Base-by-base conservation (phyloP, 2,329 filamentous ascomycete species). In the Thermochaetoides dissita region DNA sequence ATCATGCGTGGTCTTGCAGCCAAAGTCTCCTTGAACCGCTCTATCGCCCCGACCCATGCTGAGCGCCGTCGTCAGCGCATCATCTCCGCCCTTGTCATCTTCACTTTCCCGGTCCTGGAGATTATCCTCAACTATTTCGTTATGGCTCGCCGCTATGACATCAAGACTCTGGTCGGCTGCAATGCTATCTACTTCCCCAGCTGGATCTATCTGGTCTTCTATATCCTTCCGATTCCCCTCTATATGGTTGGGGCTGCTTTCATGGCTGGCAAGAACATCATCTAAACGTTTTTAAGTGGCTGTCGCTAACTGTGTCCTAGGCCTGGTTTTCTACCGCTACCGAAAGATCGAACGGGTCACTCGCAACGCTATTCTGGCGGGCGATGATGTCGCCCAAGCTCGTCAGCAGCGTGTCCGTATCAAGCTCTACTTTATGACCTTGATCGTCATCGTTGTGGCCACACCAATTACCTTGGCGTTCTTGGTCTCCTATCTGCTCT, bases 361-460 rank as follows among this genome's bases (percentile, higher is more conserved):
- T 6, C 54, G 57, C 4, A 55, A 59, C 0, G 62, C 63, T 3
- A 52, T 73, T 12, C 47, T 43, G 6, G 51, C 54, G 6, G 55
- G 36, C 41, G 69, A 64, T 56, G 64, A 57, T 30, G 47, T 58
- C 6, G 64, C 64, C 7, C 57, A 57, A 5, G 49, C 60, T 10
- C 63, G 71, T 6, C 65, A 64, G 34, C 63, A 67, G 36, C 65
- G 71, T 2, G 65, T 71, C 7, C 64, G 64, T 36, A 63, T 66
- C 37, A 67, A 71, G 35, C 65, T 78, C 36, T 77, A 75, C 56
- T 59, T 70, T 47, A 72, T 76, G 67, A 64, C 68, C 10, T 41
- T 74, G 9, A 63, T 63, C 35, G 71, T 76, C 47, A 53, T 76
- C 1, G 49, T 68, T 3, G 63, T 71, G 3, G 75, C 72, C 51